A percentile compares a stretch with the other conserved stretches of the same genome.
Conservation (phyloP, 768 basidiomycete genomes). For the Stropharia rugosoannulata region DNA sequence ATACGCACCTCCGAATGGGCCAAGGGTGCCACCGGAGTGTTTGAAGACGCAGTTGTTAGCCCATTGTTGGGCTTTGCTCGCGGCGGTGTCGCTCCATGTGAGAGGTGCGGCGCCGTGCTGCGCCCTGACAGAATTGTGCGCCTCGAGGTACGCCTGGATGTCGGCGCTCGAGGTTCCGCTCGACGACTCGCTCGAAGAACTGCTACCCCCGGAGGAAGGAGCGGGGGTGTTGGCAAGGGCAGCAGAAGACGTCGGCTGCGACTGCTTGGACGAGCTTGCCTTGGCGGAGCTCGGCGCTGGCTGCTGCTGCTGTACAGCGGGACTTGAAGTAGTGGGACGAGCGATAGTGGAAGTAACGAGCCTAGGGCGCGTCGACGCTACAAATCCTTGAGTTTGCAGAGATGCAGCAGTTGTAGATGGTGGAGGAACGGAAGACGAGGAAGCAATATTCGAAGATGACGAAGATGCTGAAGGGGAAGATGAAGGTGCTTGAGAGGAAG, state of each 20-base stretch:
- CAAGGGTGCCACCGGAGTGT: slow-evolving; percentile 69
- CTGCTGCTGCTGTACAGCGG: background rate
- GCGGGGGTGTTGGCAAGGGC: slow-evolving; percentile 10
- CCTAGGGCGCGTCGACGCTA: background rate
- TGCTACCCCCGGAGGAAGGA: slow-evolving; percentile 13
- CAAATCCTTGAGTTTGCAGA: slow-evolving; percentile 3
- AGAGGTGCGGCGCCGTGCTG: slow-evolving; percentile 63
- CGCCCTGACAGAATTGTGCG: slow-evolving; percentile 63
- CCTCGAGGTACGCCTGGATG: slow-evolving; percentile 49
- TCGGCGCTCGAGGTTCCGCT: slow-evolving; percentile 38
- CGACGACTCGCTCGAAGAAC: background rate
- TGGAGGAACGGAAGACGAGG: slow-evolving; percentile 10
- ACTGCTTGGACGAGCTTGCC: background rate
- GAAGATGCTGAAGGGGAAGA: slow-evolving; percentile 10
- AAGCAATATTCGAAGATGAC: slow-evolving; percentile 8
- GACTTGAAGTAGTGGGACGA: background rate
- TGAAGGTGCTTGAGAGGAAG: slow-evolving; percentile 16
- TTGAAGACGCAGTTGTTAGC: slow-evolving; percentile 65
- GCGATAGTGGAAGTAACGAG: background rate
- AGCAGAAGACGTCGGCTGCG: background rate
- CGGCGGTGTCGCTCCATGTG: slow-evolving; percentile 62
- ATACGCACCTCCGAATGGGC: slow-evolving; percentile 59
- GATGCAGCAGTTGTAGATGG: background rate
- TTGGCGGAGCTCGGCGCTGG: background rate
- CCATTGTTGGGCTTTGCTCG: slow-evolving; percentile 67